These are phyloP conservation scores for Monosporascus sp. DNA, from an alignment of 2,329 filamentous ascomycete species.

Conservation along the genomic window DNA sequence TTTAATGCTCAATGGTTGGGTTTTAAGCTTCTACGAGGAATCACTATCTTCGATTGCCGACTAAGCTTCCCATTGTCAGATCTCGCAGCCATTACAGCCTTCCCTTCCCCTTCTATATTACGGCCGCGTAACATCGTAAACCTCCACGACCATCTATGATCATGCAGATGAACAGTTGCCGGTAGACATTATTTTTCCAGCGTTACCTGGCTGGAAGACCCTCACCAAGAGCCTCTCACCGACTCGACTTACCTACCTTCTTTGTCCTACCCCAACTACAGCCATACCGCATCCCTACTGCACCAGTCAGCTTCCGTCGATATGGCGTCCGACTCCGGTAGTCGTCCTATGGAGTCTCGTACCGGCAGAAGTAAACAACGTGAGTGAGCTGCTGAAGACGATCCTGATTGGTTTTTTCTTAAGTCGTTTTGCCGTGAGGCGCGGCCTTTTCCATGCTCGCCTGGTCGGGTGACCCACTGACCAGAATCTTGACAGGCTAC, in stretches of 20 bases:
- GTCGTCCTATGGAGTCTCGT: slow-evolving; percentile 65
- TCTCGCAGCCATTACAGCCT: background rate
- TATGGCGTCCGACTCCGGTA: slow-evolving; percentile 29
- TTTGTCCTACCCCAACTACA: slow-evolving; percentile 2
- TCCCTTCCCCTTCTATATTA: background rate
- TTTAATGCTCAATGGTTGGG: slow-evolving; percentile 9
- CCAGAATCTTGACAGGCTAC: slow-evolving; percentile 63
- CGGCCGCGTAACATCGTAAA: background rate
- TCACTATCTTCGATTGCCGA: background rate
- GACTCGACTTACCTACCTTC: slow-evolving; percentile 5
- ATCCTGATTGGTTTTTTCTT: slow-evolving; percentile 10
- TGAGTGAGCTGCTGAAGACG: slow-evolving; percentile 44
- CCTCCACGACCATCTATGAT: slow-evolving; percentile 14
- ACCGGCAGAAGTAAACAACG: slow-evolving; percentile 75
- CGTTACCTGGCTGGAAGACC: slow-evolving; percentile 25
- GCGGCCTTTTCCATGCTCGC: slow-evolving; percentile 18
- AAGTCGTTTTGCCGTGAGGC: slow-evolving; percentile 7
- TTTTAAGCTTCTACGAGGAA: slow-evolving; percentile 1
- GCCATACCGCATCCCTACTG: slow-evolving; percentile 9
- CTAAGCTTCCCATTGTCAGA: background rate
- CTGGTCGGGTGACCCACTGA: slow-evolving; percentile 32
- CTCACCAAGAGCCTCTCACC: slow-evolving; percentile 10
- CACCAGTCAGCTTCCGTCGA: slow-evolving; percentile 7
- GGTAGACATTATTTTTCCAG: slow-evolving; percentile 26
- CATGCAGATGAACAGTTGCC: slow-evolving; percentile 29